Conservation (phyloP, 2,329 filamentous ascomycete species). For the Pseudogymnoascus sp. region DNA sequence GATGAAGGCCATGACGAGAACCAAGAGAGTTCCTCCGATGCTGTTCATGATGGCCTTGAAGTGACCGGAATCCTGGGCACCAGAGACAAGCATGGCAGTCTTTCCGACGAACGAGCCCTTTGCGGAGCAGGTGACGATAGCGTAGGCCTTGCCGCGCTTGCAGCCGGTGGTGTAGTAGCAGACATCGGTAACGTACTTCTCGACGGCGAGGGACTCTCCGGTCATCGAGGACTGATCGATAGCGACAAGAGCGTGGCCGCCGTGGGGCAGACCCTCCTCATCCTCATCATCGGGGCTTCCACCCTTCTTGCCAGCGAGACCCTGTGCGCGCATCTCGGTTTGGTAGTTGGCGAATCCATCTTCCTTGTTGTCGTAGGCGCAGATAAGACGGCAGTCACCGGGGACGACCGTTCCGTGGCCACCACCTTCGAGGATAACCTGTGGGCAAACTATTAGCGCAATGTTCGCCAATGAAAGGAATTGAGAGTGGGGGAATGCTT, state of each 20-base stretch:
- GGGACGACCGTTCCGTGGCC: slow-evolving; percentile 52
- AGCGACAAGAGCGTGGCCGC: slow-evolving; percentile 58
- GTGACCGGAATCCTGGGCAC: slow-evolving; percentile 66
- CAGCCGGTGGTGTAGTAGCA: slow-evolving; percentile 75
- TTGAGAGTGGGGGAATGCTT: slow-evolving; percentile 29
- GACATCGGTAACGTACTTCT: slow-evolving; percentile 69
- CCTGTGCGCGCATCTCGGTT: slow-evolving; percentile 54
- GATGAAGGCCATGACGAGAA: slow-evolving; percentile 71
- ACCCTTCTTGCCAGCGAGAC: slow-evolving; percentile 47
- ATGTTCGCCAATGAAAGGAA: not conserved
- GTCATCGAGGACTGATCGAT: slow-evolving; percentile 75
- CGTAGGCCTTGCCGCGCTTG: slow-evolving; percentile 72
- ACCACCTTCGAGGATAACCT: slow-evolving; percentile 65
- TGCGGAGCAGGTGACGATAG: slow-evolving; percentile 57
- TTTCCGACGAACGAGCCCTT: slow-evolving; percentile 69
- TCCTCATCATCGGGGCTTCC: slow-evolving; percentile 43
- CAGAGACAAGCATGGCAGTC: slow-evolving; percentile 65
- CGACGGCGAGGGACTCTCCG: slow-evolving; percentile 69
- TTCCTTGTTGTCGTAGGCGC: slow-evolving; percentile 55
- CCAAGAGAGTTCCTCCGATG: slow-evolving; percentile 64
- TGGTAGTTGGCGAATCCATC: slow-evolving; percentile 60
- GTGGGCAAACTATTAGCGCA: slow-evolving; percentile 1
- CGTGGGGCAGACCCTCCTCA: slow-evolving; percentile 47
- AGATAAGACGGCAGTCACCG: slow-evolving; percentile 63
- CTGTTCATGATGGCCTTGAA: slow-evolving; percentile 81